phyloP scores from a whole-genome alignment of 495 filamentous ascomycete genomes.

The Xylaria acuta region DNA sequence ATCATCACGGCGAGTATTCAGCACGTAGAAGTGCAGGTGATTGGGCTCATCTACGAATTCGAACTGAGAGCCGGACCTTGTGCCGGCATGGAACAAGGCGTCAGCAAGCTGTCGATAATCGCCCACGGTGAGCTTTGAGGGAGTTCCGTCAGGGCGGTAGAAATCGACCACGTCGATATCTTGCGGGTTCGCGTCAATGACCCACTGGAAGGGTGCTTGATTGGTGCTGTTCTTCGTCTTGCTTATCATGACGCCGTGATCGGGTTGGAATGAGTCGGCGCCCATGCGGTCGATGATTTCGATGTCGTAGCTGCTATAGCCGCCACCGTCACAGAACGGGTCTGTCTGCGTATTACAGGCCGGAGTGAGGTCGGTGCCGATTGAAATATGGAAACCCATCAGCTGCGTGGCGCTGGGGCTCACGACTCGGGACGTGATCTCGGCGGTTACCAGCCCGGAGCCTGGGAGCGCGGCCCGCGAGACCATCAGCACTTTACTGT shows the following conservation, averaged over 20 bases:
- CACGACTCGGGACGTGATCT: constrained; percentile 47
- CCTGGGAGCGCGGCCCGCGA: constrained; percentile 42
- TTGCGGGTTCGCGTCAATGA: constrained; percentile 51
- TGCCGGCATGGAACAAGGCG: constrained; percentile 52
- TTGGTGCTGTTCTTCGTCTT: constrained; percentile 43
- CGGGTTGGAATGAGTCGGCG: constrained; percentile 48
- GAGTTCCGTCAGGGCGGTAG: constrained; percentile 41
- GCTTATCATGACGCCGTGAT: constrained; percentile 52
- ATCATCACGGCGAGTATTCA: constrained; percentile 43
- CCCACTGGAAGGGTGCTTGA: constrained; percentile 49
- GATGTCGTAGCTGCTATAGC: constrained; percentile 48
- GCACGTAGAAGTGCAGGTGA: constrained; percentile 46
- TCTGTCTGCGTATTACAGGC: constrained; percentile 44
- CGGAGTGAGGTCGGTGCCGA: constrained; percentile 44
- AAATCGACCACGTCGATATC: constrained; percentile 45
- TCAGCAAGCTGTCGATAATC: constrained; percentile 52
- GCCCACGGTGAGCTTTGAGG: constrained; percentile 41
- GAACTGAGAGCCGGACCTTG: constrained; percentile 46
- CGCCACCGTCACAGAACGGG: constrained; percentile 48
- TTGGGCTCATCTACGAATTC: constrained; percentile 49
- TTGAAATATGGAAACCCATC: constrained; percentile 46
- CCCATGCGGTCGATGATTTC: constrained; percentile 54
- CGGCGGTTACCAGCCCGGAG: constrained; percentile 46
- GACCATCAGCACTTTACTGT: constrained; percentile 40
- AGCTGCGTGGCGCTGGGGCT: constrained; percentile 37